A percentile compares a stretch with the other conserved stretches of the same genome.
Evolutionary conservation across 2,329 filamentous ascomycete species (phyloP).

Genomic region (Trichoderma asperellum): DNA sequence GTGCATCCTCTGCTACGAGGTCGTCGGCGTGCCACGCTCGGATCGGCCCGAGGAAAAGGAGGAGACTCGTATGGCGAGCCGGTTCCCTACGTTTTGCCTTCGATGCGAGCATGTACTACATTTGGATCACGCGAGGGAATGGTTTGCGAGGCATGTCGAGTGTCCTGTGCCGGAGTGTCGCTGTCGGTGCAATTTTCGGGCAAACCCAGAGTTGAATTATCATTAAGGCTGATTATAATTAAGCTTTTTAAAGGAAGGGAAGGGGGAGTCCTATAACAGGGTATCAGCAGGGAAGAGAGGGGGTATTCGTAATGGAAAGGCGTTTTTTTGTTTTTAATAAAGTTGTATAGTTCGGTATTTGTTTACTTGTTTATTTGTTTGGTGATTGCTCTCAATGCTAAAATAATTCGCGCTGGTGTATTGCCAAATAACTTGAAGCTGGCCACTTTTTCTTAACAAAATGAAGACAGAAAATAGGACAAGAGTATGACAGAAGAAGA

Average conservation of each 20-base stretch:
- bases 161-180: constrained; percentile 71
- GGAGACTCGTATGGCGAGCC: constrained; percentile 55
- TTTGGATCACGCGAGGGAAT: constrained; percentile 67
- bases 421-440: constrained; percentile 7
- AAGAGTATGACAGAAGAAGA: not conserved
- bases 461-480: not conserved
- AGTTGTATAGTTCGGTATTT: constrained; percentile 1
- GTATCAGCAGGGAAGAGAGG: not conserved
- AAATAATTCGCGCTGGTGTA: constrained; percentile 7
- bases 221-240: constrained; percentile 34
- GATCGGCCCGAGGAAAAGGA: constrained; percentile 58
- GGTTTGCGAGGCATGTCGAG: constrained; percentile 67
- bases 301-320: not conserved
- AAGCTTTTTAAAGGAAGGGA: not conserved
- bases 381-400: constrained; percentile 18
- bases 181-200: constrained; percentile 65
- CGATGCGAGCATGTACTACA: constrained; percentile 70
- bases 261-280: not conserved
- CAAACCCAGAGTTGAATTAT: constrained; percentile 63
- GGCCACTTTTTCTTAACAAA: not conserved
- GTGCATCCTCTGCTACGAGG: constrained; percentile 69
- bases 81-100: constrained; percentile 71
- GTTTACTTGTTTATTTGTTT: constrained; percentile 8
- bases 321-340: not conserved
- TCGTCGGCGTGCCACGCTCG: constrained; percentile 66